phyloP scores from a whole-genome alignment of 257 asterid species.

The Nemophila menziesii region DNA sequence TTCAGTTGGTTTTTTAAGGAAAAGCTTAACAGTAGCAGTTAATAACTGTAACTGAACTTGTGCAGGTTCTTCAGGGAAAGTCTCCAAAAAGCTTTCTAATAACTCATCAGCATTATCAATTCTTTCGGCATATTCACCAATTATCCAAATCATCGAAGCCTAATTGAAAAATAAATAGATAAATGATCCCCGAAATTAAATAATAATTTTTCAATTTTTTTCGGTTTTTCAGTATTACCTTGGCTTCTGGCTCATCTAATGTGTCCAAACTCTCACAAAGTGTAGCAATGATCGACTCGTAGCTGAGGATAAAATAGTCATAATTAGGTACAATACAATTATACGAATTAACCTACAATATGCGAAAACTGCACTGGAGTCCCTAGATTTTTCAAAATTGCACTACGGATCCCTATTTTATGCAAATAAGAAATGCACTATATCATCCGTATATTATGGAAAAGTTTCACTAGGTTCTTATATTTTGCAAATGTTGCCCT shows the following conservation, averaged over 20 bases:
- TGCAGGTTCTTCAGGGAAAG: conserved; percentile 95
- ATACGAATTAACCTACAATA: no score
- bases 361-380: no score
- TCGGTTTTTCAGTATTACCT: no score
- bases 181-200: not conserved
- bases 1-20: conserved; percentile 98
- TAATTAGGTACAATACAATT: no score
- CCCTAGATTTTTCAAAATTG: no score
- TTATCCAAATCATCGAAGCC: conserved; percentile 99
- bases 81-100: conserved; percentile 94
- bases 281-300: conserved; percentile 94
- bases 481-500: no score
- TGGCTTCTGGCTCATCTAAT: conserved; percentile 98
- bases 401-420: no score
- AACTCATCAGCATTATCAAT: conserved; percentile 99
- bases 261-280: conserved; percentile 98
- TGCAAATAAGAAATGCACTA: no score
- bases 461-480: no score
- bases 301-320: conserved; percentile 34
- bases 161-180: conserved; percentile 22
- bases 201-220: not conserved
- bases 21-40: conserved; percentile 96
- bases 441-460: no score
- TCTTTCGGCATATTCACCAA: conserved; percentile 99
- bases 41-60: conserved; percentile 94